Base-by-base conservation (phyloP, 2,329 filamentous ascomycete species). In the Colletotrichum tropicale region DNA sequence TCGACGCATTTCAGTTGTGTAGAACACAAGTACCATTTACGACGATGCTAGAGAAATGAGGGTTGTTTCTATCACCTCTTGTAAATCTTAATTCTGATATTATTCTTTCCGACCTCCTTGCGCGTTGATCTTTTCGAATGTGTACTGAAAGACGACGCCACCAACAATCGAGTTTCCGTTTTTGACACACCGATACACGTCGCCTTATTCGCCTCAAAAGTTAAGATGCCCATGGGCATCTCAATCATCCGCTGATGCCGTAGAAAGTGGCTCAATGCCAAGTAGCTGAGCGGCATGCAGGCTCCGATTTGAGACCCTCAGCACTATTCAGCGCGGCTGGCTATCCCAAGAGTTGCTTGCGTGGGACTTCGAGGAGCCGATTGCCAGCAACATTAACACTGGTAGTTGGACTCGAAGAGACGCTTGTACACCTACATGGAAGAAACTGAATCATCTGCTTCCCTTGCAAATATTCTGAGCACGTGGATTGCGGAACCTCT, bases 61-160 rank as follows among this genome's bases (percentile, higher is more conserved):
- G 2, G 10, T 8, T 21, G 6, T n/a, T 12, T 0, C 5, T 48
- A 18, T 48, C 5, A 10, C 18, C n/a, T 52, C 43, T 52, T 8
- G 8, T 3, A 13, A 4, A 13, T 21, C 10, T 13, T 13, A 0
- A 21, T 52, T 1, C 12, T 52, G n/a, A 0, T 24, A 6, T 6
- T 12, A 13, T 3, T 4, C 38, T 21, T 13, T 10, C 10, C 43
- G 21, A 13, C n/a, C 10, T n/a, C n/a, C 10, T n/a, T 21, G 18
- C 4, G 18, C 43, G 10, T 13, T 13, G 6, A n/a, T 10, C 5
- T 48, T 5, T n/a, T n/a, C 9, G 5, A 8, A 21, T 21, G 10
- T 21, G n/a, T 21, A 13, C 16, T 48, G n/a, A 48, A 3, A 0
- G n/a, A 7, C 10, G 10, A 21, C 7, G 43, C 10, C 43, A 12